These are phyloP conservation scores for Penicillium simplicissimum DNA, from an alignment of 495 filamentous ascomycete genomes.

Conservation along the genomic window DNA sequence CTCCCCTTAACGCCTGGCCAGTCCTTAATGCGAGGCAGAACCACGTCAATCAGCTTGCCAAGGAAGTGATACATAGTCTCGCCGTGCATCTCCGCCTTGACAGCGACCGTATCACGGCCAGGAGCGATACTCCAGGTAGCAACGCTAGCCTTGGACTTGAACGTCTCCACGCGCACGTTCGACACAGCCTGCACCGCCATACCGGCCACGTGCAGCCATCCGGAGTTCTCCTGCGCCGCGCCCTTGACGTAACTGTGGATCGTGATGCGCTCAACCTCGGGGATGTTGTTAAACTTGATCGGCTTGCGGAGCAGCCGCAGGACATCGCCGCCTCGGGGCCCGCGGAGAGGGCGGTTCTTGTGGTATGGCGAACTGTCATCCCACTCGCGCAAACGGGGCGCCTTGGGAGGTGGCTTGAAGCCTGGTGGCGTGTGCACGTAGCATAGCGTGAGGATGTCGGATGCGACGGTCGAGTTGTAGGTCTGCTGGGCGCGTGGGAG, in stretches of 20 bases:
- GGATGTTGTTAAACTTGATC: conserved; percentile 83
- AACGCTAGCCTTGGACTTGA: conserved; percentile 66
- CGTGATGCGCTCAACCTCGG: conserved; percentile 76
- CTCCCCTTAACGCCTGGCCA: conserved; percentile 78
- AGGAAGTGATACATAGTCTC: conserved; percentile 88
- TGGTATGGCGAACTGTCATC: conserved; percentile 90
- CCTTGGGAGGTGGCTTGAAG: conserved; percentile 59
- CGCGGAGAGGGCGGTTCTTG: conserved; percentile 82
- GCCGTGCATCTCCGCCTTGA: conserved; percentile 69
- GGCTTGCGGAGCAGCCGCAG: conserved; percentile 73
- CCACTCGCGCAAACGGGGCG: conserved; percentile 79
- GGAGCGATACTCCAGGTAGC: conserved; percentile 62
- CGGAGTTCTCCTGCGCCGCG: conserved; percentile 61
- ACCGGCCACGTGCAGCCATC: conserved; percentile 74
- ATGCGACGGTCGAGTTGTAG: conserved; percentile 77
- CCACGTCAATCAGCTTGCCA: conserved; percentile 79
- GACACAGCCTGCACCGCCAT: conserved; percentile 85
- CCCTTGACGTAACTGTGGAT: conserved; percentile 70
- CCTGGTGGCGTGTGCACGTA: conserved; percentile 83
- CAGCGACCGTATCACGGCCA: conserved; percentile 52
- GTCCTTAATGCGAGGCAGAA: conserved; percentile 93
- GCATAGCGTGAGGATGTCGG: conserved; percentile 87
- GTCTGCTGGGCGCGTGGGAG: conserved; percentile 87
- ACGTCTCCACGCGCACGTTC: conserved; percentile 69
- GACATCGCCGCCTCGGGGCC: conserved; percentile 69